phyloP scores from a whole-genome alignment of 257 asterid genomes.

The Penstemon davidsonii region DNA sequence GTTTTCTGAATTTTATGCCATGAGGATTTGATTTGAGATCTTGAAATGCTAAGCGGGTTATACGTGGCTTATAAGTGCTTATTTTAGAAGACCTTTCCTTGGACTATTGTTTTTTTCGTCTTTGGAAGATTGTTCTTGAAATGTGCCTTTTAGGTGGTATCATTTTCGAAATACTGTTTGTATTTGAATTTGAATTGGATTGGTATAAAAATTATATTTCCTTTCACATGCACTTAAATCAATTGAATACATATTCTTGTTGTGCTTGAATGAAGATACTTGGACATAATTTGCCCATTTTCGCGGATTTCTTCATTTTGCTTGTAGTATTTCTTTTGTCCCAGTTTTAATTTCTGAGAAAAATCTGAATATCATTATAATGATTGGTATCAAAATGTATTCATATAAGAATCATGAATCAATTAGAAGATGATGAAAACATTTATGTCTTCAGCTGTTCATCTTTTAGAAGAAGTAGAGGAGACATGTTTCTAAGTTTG shows the following conservation, averaged over 20 bases:
- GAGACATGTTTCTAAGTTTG: no score
- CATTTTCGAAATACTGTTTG: constrained; percentile 21
- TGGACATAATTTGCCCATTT: not conserved
- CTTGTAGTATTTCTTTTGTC: not conserved
- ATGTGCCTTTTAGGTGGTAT: constrained; percentile 24
- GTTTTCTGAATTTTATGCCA: constrained; percentile 19
- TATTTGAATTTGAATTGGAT: constrained; percentile 32
- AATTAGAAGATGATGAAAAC: no score
- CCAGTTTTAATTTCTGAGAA: not conserved
- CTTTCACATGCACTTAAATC: not conserved
- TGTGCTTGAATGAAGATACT: not conserved
- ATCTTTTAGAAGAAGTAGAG: no score
- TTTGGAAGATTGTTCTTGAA: constrained; percentile 23
- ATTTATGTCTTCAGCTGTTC: no score
- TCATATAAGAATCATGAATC: no score
- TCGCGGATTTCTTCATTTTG: not conserved
- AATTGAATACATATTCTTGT: not conserved
- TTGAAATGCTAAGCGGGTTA: constrained; percentile 22
- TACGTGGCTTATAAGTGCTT: constrained; percentile 10
- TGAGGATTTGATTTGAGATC: constrained; percentile 6
- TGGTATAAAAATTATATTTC: constrained; percentile 8
- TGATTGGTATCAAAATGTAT: no score
- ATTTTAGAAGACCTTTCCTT: constrained; percentile 22
- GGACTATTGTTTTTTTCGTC: constrained; percentile 28
- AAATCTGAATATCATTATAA: no score